Percentiles rank a stretch among this genome's conserved stretches.
phyloP scores from a whole-genome alignment of 257 asterid species.

The Nicotiana tomentosiformis region DNA sequence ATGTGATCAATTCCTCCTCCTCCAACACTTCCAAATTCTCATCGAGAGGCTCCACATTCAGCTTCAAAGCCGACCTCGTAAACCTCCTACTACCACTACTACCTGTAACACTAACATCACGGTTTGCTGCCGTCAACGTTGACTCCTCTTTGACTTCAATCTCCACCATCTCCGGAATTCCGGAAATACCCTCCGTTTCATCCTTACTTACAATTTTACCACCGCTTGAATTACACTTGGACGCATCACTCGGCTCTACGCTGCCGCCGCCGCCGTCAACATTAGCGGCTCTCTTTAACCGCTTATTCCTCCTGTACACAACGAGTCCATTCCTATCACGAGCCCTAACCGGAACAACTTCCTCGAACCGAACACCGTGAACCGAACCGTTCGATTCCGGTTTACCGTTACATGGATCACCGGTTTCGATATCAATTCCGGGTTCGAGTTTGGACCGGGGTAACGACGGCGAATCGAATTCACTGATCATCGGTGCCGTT shows the following conservation, averaged over 20 bases:
- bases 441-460: not conserved
- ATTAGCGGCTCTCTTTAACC: slow-evolving; percentile 33
- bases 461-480: not conserved
- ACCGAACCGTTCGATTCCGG: slow-evolving; percentile 32
- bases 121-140: not conserved
- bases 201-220: not conserved
- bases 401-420: not conserved
- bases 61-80: slow-evolving; percentile 48
- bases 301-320: slow-evolving; percentile 64
- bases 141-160: slow-evolving; percentile 59
- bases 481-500: not conserved
- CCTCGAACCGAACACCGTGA: slow-evolving; percentile 22
- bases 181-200: not conserved
- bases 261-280: not conserved
- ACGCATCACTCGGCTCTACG: not conserved
- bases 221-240: not conserved
- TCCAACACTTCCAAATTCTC: slow-evolving; percentile 26
- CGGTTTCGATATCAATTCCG: not conserved
- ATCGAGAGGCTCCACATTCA: slow-evolving; percentile 26
- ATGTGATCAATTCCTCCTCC: not conserved
- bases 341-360: slow-evolving; percentile 35
- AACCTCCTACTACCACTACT: slow-evolving; percentile 30
- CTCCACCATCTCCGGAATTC: slow-evolving; percentile 39
- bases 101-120: not conserved
- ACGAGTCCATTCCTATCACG: slow-evolving; percentile 50